Conservation (phyloP, 148 eudicot genomes). For the Rhododendron kiyosumense region DNA sequence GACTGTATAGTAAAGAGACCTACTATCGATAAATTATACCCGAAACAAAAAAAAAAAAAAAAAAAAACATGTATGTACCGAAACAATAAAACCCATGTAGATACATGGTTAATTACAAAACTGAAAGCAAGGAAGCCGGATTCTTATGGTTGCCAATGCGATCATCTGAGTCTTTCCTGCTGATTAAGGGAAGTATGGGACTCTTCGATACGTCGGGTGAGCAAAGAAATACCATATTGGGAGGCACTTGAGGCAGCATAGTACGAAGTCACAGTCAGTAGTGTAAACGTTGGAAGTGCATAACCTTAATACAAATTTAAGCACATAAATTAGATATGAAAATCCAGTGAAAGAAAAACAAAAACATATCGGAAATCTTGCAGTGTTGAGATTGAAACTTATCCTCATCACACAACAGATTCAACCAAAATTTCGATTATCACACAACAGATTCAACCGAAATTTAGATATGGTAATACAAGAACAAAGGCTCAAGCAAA, state of each 20-base stretch:
- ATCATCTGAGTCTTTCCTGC: slow-evolving; percentile 40
- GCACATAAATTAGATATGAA: background rate
- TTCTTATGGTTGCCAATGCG: slow-evolving; percentile 17
- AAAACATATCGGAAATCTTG: background rate
- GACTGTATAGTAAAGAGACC: background rate
- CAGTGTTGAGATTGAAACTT: background rate
- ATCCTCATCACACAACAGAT: background rate
- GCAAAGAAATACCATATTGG: slow-evolving; percentile 74
- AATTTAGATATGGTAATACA: background rate
- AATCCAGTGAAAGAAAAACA: background rate
- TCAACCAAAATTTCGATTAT: background rate
- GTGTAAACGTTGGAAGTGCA: slow-evolving; percentile 69
- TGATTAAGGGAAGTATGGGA: slow-evolving; percentile 47
- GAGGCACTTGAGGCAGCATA: slow-evolving; percentile 84
- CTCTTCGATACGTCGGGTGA: slow-evolving; percentile 71
- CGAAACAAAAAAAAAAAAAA: too few species aligned
- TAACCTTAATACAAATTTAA: slow-evolving; percentile 37
- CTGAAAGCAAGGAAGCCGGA: slow-evolving; percentile 11
- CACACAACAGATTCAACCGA: background rate
- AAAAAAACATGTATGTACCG: background rate
- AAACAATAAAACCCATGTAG: background rate
- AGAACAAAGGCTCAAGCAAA: background rate
- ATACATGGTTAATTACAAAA: slow-evolving; percentile 1
- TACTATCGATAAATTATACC: background rate
- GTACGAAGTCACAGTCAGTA: slow-evolving; percentile 75